Percentiles rank a stretch among this genome's conserved stretches.
Evolutionary conservation across 345 rosid genomes (phyloP).

Genomic region (Brassica napus): DNA sequence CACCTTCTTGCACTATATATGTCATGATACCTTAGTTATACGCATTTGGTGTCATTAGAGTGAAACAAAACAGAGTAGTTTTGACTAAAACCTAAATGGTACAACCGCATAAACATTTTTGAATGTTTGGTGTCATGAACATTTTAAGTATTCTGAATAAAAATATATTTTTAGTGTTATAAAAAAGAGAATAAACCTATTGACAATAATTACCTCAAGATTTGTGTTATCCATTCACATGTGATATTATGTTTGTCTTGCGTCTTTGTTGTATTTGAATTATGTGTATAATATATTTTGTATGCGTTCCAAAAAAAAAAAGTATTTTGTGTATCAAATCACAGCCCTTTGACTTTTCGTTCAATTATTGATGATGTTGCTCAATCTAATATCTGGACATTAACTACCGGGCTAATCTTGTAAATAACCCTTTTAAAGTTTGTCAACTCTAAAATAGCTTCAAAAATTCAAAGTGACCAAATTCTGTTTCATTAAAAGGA

Average conservation of each 20-base stretch:
- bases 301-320: too few species aligned
- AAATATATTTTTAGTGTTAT: too few species aligned
- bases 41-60: conserved; percentile 14
- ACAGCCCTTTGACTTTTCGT: not conserved
- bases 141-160: too few species aligned
- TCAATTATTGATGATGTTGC: not conserved
- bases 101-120: too few species aligned
- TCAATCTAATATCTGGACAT: not conserved
- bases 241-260: conserved; percentile 20
- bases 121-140: too few species aligned
- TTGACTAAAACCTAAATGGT: too few species aligned
- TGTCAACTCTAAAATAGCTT: too few species aligned
- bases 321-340: not conserved
- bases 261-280: conserved; percentile 19
- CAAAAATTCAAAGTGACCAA: too few species aligned
- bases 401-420: not conserved
- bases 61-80: not conserved
- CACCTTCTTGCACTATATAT: not conserved
- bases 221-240: conserved; percentile 1
- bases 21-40: not conserved
- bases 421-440: too few species aligned
- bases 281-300: not conserved
- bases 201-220: too few species aligned
- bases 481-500: too few species aligned
- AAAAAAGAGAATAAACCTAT: too few species aligned